Base-by-base conservation (phyloP, 495 filamentous ascomycete species). In the Neurospora sp. region DNA sequence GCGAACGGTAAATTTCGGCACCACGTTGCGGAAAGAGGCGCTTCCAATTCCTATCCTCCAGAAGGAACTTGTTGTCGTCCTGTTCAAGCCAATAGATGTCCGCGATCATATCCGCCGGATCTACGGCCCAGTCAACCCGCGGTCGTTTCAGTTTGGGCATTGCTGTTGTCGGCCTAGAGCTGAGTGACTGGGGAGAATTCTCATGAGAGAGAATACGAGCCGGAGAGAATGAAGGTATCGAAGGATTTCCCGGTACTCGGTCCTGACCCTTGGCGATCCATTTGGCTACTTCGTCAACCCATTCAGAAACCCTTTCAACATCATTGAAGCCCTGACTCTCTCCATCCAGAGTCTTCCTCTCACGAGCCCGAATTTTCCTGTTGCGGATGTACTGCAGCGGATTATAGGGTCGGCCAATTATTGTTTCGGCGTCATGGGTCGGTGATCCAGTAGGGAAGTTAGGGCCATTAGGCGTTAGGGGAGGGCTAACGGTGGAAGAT, bases 351-450 rank as follows among this genome's bases (percentile, higher is more conserved):
- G 86, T 79, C 72, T 87, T 89, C 39, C 91, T 85, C 78, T 94
- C 91, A 37, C 93, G 86, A 70, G 90, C 89, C 69, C 94, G 87
- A 5, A 94, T 85, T 74, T 93, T 91, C 31, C 94, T 86, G 76
- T 98, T 97, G 22, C 94, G 89, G 69, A 97, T 90, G 75, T 89
- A 90, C 77, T 98, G 94, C 31, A 98, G 84, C 6, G 94, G 94
- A 78, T 98, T 95, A 76, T 97, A 97, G 1, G 78, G 75, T 69
- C 94, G 88, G 37, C 89, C 89, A 42, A 89, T 75, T 7, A 70
- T 69, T 39, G 76, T 27, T 12, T 77, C 74, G 4, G 69, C 40
- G 2, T 78, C 76, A 45, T 61, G 71, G 39, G 71, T 74, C 0
- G 73, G 68, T 18, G 69, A 14, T 38, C 73, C 68, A 7, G 71